Evolutionary conservation across 2,329 filamentous ascomycete genomes (phyloP), one percentile per base, ranked within the genome.

Genomic region (Sporothrix pseudoabietina): DNA sequence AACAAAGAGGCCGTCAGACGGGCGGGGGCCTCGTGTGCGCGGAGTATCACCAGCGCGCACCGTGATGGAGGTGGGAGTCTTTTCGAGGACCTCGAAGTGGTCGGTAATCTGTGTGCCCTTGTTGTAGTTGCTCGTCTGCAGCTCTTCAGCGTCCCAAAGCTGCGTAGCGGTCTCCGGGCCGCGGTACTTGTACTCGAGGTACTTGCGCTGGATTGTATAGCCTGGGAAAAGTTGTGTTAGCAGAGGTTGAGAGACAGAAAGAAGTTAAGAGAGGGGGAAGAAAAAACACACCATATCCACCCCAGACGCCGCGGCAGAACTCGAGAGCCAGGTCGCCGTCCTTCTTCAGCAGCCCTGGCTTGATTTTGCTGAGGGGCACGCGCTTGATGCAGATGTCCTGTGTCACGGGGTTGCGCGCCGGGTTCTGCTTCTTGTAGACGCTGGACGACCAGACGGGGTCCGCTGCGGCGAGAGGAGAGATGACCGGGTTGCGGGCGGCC

Each of bases 71-170:
- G 84, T 85, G 0, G 86, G 82, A 0, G 87, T 89, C 81, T 90
- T 90, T 71, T 89, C 87, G 0, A 93, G 82, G 0, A 93, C 90
- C 79, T 92, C 89, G 78, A 93, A 93, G 80, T 93, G 91, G 78
- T 93, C 90, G 3, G 88, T 91, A 73, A 93, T 87, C 55, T 84
- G 79, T 0, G 90, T 91, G 47, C 90, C 90, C 54, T 86, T 83
- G 26, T 89, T 86, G 78, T 92, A 93, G 10, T 77, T 84, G 73
- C 84, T 88, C n/a, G 81, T 77, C 6, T 84, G 79, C 1, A 93
- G 85, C 70, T 90, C 84, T 12, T 85, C 80, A 3, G 79, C 82
- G 2, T 85, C 84, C 89, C 91, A 93, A 1, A 92, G 85, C 75
- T 92, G 88, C 65, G 83, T 78, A 1, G 85, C 82, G 0, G 89